Evolutionary conservation across 2,329 filamentous ascomycete species (phyloP), one percentile per base, ranked within the genome.

Genomic region (Apiospora koreana): DNA sequence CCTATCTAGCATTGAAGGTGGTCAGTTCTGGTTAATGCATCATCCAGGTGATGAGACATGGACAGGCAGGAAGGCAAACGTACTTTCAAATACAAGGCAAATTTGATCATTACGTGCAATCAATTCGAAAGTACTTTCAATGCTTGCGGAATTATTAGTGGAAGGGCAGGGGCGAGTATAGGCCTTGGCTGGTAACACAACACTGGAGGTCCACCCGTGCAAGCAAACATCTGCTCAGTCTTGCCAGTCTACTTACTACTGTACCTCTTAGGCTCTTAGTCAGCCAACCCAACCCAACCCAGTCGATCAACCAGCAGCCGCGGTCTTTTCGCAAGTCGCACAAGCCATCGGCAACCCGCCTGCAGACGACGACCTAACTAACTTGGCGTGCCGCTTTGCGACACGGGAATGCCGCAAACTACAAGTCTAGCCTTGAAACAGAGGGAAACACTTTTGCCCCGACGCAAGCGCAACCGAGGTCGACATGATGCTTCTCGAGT

Each of bases 351-450:
- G 54, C 54, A 38, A 38, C 31, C 31, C 54, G 31, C 31, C 54
- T 62, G 54, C 54, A 62, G 31, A 62, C 54, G 10, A 23, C 54
- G 28, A 62, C 3, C 35, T 35, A 8, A 35, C 35, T 35, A 38
- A n/a, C 54, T 38, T 31, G 16, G 50, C 50, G 35, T 38, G 54
- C 54, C 31, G 54, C 54, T 62, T 62, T 62, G 54, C 54, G 54
- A 62, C 54, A 62, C 54, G 54, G 54, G 54, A 38, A 62, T 38
- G 31, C 54, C 54, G 54, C 54, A 62, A 38, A 62, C 54, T 31
- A 38, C 54, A 62, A 38, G 28, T 31, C 18, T 31, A 62, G 54
- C 54, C 31, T 62, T 38, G 54, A 38, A 58, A 58, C 50, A 58
- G 12, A 50, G 14, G 48, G 25, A 25, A 31, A 28, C 14, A 6